phyloP scores from a whole-genome alignment of 805 yeast species.

The Martiniozyma abietophila region DNA sequence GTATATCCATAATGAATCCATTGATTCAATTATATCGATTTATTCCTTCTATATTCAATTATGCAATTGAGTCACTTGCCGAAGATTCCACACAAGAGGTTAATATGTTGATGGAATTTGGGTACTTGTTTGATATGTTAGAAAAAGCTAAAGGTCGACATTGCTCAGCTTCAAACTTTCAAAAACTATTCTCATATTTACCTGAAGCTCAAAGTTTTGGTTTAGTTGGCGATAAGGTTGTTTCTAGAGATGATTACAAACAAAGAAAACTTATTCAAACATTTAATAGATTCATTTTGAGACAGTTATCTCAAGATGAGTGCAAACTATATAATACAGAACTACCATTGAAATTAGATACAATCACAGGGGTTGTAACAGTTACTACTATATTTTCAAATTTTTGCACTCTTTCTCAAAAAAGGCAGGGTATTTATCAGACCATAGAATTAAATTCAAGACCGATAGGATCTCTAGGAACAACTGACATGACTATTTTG shows the following conservation, averaged over 20 bases:
- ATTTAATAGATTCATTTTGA: slow-evolving; percentile 52
- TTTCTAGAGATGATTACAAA: slow-evolving; percentile 33
- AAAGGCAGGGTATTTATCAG: slow-evolving; percentile 28
- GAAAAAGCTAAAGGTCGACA: slow-evolving; percentile 68
- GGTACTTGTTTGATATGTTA: slow-evolving; percentile 88
- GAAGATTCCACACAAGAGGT: slow-evolving; percentile 37
- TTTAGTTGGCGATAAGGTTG: slow-evolving; percentile 41
- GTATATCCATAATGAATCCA: slow-evolving; percentile 70
- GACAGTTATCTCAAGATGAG: slow-evolving; percentile 44
- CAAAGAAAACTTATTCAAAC: slow-evolving; percentile 38
- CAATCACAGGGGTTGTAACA: slow-evolving; percentile 34
- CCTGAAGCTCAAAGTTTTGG: slow-evolving; percentile 45
- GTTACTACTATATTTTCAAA: slow-evolving; percentile 34
- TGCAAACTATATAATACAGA: slow-evolving; percentile 20
- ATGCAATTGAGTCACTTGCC: slow-evolving; percentile 47
- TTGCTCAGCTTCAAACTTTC: slow-evolving; percentile 77
- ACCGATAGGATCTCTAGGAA: slow-evolving; percentile 27
- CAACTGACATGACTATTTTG: slow-evolving; percentile 32
- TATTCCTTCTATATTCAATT: slow-evolving; percentile 63
- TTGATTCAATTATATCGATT: slow-evolving; percentile 72
- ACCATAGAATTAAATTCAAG: slow-evolving; percentile 33
- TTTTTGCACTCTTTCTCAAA: slow-evolving; percentile 31
- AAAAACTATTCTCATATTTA: slow-evolving; percentile 36
- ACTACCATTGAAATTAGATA: slow-evolving; percentile 15
- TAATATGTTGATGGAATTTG: slow-evolving; percentile 70